Conservation (phyloP, 2,329 filamentous ascomycete species). For the Aureobasidium vineae region DNA sequence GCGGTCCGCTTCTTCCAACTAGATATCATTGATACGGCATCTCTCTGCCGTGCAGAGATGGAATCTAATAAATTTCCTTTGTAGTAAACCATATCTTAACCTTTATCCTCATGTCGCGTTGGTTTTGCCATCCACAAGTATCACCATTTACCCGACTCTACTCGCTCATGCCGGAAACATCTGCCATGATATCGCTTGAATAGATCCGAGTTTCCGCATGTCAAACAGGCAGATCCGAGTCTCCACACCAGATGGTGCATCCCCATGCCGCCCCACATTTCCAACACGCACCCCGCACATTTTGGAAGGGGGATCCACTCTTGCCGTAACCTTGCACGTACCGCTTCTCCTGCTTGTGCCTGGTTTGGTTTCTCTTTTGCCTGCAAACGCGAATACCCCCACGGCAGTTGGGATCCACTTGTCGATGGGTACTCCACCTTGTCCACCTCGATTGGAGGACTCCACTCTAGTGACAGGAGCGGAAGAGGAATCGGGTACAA, state of each 20-base stretch:
- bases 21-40: background rate
- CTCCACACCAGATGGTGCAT: background rate
- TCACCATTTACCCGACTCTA: background rate
- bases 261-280: constrained; percentile 3
- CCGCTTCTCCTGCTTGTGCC: background rate
- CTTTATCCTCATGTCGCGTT: background rate
- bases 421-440: background rate
- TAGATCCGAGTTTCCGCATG: constrained; percentile 1
- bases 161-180: background rate
- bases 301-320: background rate
- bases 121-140: background rate
- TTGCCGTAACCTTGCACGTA: constrained; percentile 10
- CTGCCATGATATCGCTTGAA: background rate
- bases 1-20: background rate
- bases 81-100: background rate
- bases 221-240: background rate
- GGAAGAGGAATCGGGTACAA: background rate
- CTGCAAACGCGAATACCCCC: background rate
- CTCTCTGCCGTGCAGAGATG: background rate
- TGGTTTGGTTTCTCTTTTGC: background rate
- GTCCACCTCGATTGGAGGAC: background rate
- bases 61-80: no score
- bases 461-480: background rate
- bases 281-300: constrained; percentile 4
- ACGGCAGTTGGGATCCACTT: constrained; percentile 8